These are phyloP conservation scores for Isoetes taiwanensis DNA, from an alignment of 75 land plant genomes.

Conservation along the genomic window DNA sequence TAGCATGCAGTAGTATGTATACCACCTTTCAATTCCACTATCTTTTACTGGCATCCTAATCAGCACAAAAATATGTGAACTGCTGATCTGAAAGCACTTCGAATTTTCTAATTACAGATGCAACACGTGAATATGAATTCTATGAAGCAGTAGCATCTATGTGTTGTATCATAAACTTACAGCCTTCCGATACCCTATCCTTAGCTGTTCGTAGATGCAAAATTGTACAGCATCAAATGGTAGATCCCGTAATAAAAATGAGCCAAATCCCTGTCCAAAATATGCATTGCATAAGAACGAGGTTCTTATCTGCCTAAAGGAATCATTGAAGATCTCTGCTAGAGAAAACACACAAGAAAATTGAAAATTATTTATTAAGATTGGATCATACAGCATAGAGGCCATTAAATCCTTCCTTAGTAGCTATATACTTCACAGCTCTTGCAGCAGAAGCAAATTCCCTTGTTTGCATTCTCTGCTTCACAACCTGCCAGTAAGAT, in stretches of 20 bases:
- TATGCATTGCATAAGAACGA: background rate
- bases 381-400: conserved; percentile 72
- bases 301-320: too few relatives aligned
- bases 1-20: too few relatives aligned
- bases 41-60: too few relatives aligned
- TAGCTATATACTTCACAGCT: conserved; percentile 70
- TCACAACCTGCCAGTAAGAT: conserved; percentile 93
- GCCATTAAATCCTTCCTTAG: conserved; percentile 76
- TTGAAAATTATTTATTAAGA: background rate
- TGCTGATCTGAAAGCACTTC: too few relatives aligned
- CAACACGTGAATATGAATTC: background rate
- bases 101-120: too few relatives aligned
- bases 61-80: too few relatives aligned
- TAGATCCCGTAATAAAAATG: conserved; percentile 77
- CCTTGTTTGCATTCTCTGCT: conserved; percentile 98
- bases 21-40: too few relatives aligned
- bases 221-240: conserved; percentile 99
- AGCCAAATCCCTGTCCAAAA: conserved; percentile 71
- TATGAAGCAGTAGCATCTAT: background rate
- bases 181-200: conserved; percentile 55
- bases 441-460: conserved; percentile 72
- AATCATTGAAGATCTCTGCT: background rate
- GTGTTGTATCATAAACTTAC: conserved; percentile 30
- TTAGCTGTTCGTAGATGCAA: conserved; percentile 93
- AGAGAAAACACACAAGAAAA: background rate